Base-by-base conservation (phyloP, 2,329 filamentous ascomycete genomes). In the Nothomitra cinnamomea region DNA sequence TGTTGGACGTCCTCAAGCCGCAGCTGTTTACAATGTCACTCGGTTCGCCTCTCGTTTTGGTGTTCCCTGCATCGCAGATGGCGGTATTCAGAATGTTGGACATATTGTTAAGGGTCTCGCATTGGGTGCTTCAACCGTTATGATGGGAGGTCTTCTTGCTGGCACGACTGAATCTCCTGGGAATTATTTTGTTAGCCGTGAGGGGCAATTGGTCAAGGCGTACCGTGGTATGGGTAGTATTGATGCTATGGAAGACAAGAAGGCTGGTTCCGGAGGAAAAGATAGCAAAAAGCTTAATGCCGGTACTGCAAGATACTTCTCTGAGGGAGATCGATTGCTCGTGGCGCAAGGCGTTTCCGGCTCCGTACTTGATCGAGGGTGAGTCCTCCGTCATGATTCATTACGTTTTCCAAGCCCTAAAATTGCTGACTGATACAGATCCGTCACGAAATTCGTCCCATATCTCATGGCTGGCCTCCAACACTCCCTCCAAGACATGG, bases 181-280 rank as follows among this genome's bases (percentile, higher is more conserved):
- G 59, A 89, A 90, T 60, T 96, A 94, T 60, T 96, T 94, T 65
- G 87, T 98, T 61, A 94, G 87, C 64, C 84, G 86, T 57, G 90
- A 96, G 71, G 92, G 92, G 59, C 94, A 96, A 77, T 82, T 98
- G 53, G 90, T 98, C 70, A 98, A 98, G 78, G 89, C 92, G 41
- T 98, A 98, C 77, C 86, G 92, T 70, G 92, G 92, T 56, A 98
- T 98, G 92, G 92, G 92, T 60, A 89, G 83, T 70, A 98, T 98
- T 66, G 92, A 95, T 64, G 92, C 92, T 60, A 98, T 98, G 92
- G 89, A 96, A 72, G 90, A 96, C 72, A 95, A 92, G 80, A 95
- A 95, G 77, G 88, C 89, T 10, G 87, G 85, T 54, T 76, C 70
- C 56, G 84, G 83, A 60, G 72, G 74, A 63, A 85, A 80, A 68